Conservation (phyloP, 352 stramenopile species). For the Globisporangium viniferum region DNA sequence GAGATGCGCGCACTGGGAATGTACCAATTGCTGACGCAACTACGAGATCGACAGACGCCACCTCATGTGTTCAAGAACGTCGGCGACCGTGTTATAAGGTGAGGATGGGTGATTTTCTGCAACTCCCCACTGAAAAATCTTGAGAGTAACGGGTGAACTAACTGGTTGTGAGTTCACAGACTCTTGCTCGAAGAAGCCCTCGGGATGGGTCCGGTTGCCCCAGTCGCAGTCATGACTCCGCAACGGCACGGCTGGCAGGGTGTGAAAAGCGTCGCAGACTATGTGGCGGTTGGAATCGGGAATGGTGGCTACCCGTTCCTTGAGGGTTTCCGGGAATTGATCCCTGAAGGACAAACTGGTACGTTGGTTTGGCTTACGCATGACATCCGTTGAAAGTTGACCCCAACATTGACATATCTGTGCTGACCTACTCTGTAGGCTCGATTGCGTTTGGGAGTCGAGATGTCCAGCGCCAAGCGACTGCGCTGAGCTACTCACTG, state of each 20-base stretch:
- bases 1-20: neutral
- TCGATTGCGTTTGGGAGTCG: conserved; percentile 14
- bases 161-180: neutral
- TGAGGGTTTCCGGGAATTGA: neutral
- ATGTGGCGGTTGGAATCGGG: conserved; percentile 10
- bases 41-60: conserved; percentile 11
- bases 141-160: neutral
- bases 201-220: neutral
- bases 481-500: conserved; percentile 7
- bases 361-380: neutral
- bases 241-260: conserved; percentile 2
- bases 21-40: conserved; percentile 9
- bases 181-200: conserved; percentile 14
- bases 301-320: conserved; percentile 17
- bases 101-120: neutral
- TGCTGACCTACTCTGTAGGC: neutral
- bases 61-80: conserved; percentile 9
- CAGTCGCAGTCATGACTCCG: conserved; percentile 5
- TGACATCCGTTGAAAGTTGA: no score
- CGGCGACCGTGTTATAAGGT: conserved; percentile 10
- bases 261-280: neutral
- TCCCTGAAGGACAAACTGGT: conserved; percentile 4
- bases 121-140: neutral
- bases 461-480: conserved; percentile 3
- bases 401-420: neutral